phyloP scores from a whole-genome alignment of 2,329 filamentous ascomycete species.

The Aspergillus hortae region DNA sequence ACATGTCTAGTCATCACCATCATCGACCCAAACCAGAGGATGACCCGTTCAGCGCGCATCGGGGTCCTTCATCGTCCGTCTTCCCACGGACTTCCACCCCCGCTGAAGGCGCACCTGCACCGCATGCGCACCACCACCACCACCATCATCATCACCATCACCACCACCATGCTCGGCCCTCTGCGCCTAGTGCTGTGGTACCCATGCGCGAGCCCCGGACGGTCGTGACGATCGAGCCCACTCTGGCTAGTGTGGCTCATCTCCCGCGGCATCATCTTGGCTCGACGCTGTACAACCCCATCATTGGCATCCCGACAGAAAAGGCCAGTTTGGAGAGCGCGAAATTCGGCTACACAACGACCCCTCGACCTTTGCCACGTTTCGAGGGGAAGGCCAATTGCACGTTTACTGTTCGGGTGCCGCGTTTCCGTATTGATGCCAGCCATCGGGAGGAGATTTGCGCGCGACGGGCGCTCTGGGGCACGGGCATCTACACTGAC shows the following conservation, averaged over 20 bases:
- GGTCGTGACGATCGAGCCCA: constrained; percentile 63
- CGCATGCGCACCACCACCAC: constrained; percentile 35
- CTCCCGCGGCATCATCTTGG: constrained; percentile 77
- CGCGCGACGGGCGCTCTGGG: constrained; percentile 76
- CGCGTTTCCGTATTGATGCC: constrained; percentile 69
- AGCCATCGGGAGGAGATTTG: constrained; percentile 79
- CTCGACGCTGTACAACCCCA: constrained; percentile 74
- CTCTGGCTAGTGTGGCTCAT: constrained; percentile 68
- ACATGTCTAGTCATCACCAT: constrained; percentile 45
- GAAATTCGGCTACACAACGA: constrained; percentile 57
- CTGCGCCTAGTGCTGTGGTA: constrained; percentile 19
- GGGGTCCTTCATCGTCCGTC: constrained; percentile 22
- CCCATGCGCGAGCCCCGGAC: constrained; percentile 59
- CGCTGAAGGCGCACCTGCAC: constrained; percentile 18
- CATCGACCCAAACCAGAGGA: constrained; percentile 54
- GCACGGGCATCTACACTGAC: constrained; percentile 90
- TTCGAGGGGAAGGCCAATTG: constrained; percentile 81
- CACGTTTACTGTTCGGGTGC: constrained; percentile 83
- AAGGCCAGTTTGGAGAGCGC: constrained; percentile 43
- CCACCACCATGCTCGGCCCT: constrained; percentile 24
- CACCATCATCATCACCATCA: constrained; percentile 47
- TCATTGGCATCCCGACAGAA: constrained; percentile 50
- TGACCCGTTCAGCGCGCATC: constrained; percentile 32
- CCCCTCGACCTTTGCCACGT: constrained; percentile 69
- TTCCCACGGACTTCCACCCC: constrained; percentile 29